Evolutionary conservation across 805 yeast species (phyloP).

Genomic region (Yarrowia yakushimensis): DNA sequence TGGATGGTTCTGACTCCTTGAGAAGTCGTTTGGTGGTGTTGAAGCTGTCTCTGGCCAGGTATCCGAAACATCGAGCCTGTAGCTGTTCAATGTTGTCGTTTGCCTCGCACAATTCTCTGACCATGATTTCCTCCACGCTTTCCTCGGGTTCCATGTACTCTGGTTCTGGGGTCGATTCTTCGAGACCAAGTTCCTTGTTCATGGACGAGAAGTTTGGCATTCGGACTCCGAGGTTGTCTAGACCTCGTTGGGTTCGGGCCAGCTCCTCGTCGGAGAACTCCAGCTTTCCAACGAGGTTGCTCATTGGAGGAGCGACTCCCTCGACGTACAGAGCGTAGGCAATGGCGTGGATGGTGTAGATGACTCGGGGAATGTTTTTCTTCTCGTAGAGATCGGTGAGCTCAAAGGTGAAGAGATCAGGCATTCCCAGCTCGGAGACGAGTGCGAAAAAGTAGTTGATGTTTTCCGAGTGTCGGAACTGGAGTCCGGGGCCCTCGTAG

Average conservation of each 20-base stretch:
- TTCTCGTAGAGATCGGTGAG: conserved; percentile 89
- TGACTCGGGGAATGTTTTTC: conserved; percentile 88
- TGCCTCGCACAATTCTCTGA: conserved; percentile 33
- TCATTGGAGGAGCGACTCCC: conserved; percentile 57
- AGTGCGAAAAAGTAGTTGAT: conserved; percentile 75
- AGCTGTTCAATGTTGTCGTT: conserved; percentile 45
- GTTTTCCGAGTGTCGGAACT: conserved; percentile 89
- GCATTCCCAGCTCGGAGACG: conserved; percentile 66
- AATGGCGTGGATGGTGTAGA: conserved; percentile 87
- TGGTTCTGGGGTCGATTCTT: conserved; percentile 25
- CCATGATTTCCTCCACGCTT: conserved; percentile 37
- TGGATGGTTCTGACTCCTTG: background rate
- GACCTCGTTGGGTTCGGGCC: conserved; percentile 55
- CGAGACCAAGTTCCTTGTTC: conserved; percentile 43
- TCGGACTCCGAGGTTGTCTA: conserved; percentile 61
- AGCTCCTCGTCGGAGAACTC: conserved; percentile 68
- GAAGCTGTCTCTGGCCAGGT: conserved; percentile 47
- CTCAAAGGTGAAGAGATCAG: conserved; percentile 85
- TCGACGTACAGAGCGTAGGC: conserved; percentile 64
- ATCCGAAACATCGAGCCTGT: conserved; percentile 71
- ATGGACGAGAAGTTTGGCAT: conserved; percentile 73
- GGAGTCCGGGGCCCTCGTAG: conserved; percentile 59
- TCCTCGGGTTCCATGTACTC: conserved; percentile 23
- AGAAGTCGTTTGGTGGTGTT: background rate
- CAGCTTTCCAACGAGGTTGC: conserved; percentile 57